Evolutionary conservation across 352 stramenopile genomes (phyloP).

Genomic region (Phytophthora ohioensis): DNA sequence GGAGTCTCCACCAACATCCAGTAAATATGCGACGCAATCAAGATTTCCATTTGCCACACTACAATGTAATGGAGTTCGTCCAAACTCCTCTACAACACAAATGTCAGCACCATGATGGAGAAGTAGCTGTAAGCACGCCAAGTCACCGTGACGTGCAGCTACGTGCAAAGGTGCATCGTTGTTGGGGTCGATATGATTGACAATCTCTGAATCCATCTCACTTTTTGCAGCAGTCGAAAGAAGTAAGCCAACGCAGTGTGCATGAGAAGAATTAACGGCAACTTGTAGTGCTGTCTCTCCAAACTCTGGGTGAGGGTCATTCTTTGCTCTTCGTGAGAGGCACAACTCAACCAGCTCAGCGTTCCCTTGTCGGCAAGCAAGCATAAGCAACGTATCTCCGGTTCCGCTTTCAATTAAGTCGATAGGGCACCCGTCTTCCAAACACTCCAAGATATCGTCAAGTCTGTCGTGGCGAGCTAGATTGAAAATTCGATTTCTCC

Average conservation of each 20-base stretch:
- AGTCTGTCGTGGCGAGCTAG: constrained; percentile 53
- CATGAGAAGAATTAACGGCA: constrained; percentile 68
- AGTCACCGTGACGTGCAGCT: constrained; percentile 70
- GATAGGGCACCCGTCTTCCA: constrained; percentile 76
- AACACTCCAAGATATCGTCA: constrained; percentile 52
- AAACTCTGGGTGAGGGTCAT: constrained; percentile 88
- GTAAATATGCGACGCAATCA: constrained; percentile 81
- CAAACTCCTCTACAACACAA: constrained; percentile 84
- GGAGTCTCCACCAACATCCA: constrained; percentile 86
- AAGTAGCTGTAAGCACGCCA: constrained; percentile 76
- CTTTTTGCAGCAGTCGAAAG: constrained; percentile 82
- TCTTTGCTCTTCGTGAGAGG: constrained; percentile 79
- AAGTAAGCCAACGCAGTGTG: constrained; percentile 67
- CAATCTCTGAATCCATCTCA: constrained; percentile 89
- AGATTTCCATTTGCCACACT: constrained; percentile 64
- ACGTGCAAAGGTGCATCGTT: constrained; percentile 87
- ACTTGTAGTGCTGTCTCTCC: constrained; percentile 85
- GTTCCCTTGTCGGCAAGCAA: constrained; percentile 74
- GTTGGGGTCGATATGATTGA: constrained; percentile 86
- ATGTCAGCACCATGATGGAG: constrained; percentile 85
- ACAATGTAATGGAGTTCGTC: constrained; percentile 82
- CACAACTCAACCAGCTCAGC: constrained; percentile 77
- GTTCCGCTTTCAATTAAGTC: constrained; percentile 77
- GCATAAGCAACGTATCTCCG: constrained; percentile 82
- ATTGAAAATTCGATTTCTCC: constrained; percentile 72